Evolutionary conservation across 805 yeast species (phyloP).

Genomic region (Schizosaccharomyces pombe): ASM294v3 CU329670.1:4316501-4317000

Average conservation of each 20-base stretch:
- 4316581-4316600: background rate
- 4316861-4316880: conserved; percentile 16
- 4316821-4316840: background rate
- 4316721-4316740: background rate
- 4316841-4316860: background rate
- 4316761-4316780: background rate
- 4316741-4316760: background rate
- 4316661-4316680: conserved; percentile 1
- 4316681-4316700: conserved; percentile 7
- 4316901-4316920: background rate
- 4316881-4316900: conserved; percentile 4
- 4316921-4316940: background rate
- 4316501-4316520: background rate
- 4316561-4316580: background rate
- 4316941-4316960: background rate
- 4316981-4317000: conserved; percentile 1
- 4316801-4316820: background rate
- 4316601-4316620: background rate
- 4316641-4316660: background rate
- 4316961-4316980: background rate
- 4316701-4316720: background rate
- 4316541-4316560: background rate
- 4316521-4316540: background rate
- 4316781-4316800: background rate
- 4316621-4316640: background rate